Conservation (phyloP, 352 stramenopile genomes). For the Pythium sp. region DNA sequence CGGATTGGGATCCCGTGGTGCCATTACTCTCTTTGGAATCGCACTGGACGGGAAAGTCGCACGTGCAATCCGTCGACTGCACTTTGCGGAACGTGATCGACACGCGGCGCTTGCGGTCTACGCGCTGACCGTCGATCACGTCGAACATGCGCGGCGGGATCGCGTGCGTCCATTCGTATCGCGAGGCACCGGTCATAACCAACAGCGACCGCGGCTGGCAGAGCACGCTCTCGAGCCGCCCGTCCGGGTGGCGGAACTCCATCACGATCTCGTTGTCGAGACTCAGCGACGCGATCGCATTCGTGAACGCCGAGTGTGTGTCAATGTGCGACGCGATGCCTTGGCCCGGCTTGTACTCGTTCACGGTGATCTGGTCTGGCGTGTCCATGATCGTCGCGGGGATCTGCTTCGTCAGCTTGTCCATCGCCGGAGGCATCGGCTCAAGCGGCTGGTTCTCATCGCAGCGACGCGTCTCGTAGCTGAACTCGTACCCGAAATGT, state of each 20-base stretch:
- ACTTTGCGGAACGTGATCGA: slow-evolving; percentile 90
- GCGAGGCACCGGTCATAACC: slow-evolving; percentile 79
- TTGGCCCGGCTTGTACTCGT: slow-evolving; percentile 88
- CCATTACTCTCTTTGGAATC: slow-evolving; percentile 26
- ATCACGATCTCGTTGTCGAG: slow-evolving; percentile 81
- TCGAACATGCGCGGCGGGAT: slow-evolving; percentile 84
- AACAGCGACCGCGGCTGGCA: slow-evolving; percentile 72
- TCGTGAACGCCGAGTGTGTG: slow-evolving; percentile 86
- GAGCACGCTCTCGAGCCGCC: slow-evolving; percentile 55
- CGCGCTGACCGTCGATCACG: slow-evolving; percentile 72
- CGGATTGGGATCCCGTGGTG: background rate
- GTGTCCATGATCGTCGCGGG: slow-evolving; percentile 52
- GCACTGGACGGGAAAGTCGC: slow-evolving; percentile 67
- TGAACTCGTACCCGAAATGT: slow-evolving; percentile 88
- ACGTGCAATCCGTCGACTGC: slow-evolving; percentile 61
- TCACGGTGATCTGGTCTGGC: slow-evolving; percentile 83
- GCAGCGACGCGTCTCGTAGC: slow-evolving; percentile 78
- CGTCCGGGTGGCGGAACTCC: slow-evolving; percentile 75
- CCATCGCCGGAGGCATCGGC: slow-evolving; percentile 40
- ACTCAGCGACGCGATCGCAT: slow-evolving; percentile 78
- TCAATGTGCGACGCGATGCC: slow-evolving; percentile 88
- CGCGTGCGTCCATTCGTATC: slow-evolving; percentile 88
- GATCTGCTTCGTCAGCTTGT: slow-evolving; percentile 52
- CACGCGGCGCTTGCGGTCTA: slow-evolving; percentile 61
- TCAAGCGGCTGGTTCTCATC: slow-evolving; percentile 48